Evolutionary conservation across 2,329 filamentous ascomycete genomes (phyloP), one percentile per base, ranked within the genome.

Genomic region (Trichoderma atroviride): DNA sequence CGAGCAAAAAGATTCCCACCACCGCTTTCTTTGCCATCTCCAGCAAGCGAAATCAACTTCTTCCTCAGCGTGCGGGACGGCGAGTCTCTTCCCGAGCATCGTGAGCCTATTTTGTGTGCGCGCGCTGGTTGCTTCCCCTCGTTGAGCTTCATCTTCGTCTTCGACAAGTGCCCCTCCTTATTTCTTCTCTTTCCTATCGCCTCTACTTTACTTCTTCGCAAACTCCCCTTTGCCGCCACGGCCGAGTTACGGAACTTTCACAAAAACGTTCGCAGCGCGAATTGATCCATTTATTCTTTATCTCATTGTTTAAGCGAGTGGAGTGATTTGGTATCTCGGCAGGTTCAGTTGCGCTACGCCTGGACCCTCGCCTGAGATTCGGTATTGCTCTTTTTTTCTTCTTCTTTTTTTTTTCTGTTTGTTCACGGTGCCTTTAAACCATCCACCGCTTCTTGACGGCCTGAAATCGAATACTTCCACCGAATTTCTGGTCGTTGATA

Each of bases 1-100:
- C 65, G 57, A 60, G 56, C 43, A 52, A 55, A 61, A 68, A 68
- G 56, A 53, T 68, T 68, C 65, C 65, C 57, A 43, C 65, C 65
- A 47, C 31, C 40, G 14, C 56, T 55, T 57, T 57, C 57, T 53
- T 68, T 43, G 29, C 65, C 65, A 61, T 61, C 65, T 61, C 57
- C 27, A 68, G 57, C 64, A 67, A 67, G 64, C 64, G 64, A 52
- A 67, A 67, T 67, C 55, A 58, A 58, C 35, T 13, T 67, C 31
- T 67, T 59, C 22, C 22, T 67, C 64, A 52, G 37, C 56, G 55
- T 59, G 64, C 40, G 64, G 64, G 64, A 64, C 64, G 40, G 40
- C 22, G 64, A 10, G 55, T 67, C 40, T 56, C 37, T 58, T 59
- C 55, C 37, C 27, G 64, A 67, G 37, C 40, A 67, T 67, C 55